Conservation (phyloP, 345 rosid genomes). For the Brassica rapa region DNA sequence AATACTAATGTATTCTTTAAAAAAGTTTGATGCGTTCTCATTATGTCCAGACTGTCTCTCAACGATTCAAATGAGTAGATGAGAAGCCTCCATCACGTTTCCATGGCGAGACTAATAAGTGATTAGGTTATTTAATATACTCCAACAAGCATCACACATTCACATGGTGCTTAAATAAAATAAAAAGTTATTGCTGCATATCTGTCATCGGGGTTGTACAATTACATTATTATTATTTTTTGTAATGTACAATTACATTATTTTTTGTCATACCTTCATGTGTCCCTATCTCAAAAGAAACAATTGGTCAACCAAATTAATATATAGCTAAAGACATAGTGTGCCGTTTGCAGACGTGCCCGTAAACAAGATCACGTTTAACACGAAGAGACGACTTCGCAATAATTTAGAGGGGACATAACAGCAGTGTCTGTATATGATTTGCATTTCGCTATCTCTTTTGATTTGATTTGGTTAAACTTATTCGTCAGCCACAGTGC, state of each 20-base stretch:
- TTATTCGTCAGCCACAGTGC: not conserved
- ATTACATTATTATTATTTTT: too few relatives aligned
- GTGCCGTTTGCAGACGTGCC: not conserved
- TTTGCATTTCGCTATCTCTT: conserved; percentile 5
- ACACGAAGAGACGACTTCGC: conserved; percentile 8
- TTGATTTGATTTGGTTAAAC: conserved; percentile 19
- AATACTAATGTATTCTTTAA: not conserved
- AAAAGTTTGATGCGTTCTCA: not conserved
- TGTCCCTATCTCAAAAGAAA: not conserved
- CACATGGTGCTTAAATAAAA: conserved; percentile 11
- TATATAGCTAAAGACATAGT: not conserved
- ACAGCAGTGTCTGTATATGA: not conserved
- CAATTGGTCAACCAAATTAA: not conserved
- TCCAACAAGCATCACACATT: not conserved
- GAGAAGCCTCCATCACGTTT: conserved; percentile 13
- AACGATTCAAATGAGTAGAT: not conserved
- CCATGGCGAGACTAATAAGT: not conserved
- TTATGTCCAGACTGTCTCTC: not conserved
- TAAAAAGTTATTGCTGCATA: not conserved
- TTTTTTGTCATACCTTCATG: not conserved
- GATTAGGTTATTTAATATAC: not conserved
- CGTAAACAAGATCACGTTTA: conserved; percentile 20
- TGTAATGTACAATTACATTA: not conserved
- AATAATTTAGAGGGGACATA: conserved; percentile 17
- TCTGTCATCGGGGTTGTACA: conserved; percentile 4